Conservation (phyloP, 768 basidiomycete genomes). For the Podaxis sp. region DNA sequence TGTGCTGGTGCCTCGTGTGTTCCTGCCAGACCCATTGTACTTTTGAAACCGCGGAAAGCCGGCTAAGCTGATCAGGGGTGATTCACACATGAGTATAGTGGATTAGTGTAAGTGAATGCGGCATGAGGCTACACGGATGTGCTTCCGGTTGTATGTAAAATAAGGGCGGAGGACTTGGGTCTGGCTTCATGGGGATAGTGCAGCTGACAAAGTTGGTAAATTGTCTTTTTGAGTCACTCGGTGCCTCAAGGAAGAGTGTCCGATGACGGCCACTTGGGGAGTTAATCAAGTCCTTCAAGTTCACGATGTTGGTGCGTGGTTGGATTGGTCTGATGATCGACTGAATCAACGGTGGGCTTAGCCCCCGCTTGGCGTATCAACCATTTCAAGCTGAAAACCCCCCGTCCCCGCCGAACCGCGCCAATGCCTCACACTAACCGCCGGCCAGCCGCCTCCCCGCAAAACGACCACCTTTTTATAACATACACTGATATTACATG, state of each 20-base stretch:
- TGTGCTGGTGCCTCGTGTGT: neutral
- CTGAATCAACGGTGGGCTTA: too few species aligned
- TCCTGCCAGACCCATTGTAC: neutral
- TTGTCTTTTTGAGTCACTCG: neutral
- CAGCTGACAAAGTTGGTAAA: neutral
- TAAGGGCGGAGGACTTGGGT: too few species aligned
- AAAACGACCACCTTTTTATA: too few species aligned
- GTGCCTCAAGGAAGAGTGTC: neutral
- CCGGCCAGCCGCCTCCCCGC: too few species aligned
- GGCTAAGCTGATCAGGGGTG: neutral
- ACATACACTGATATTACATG: neutral
- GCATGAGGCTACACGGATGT: neutral
- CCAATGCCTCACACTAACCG: too few species aligned
- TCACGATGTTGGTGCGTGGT: neutral
- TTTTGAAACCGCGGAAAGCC: conserved; percentile 9
- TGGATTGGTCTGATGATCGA: too few species aligned
- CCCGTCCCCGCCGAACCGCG: too few species aligned
- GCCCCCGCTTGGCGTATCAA: too few species aligned
- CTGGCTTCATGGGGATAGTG: too few species aligned
- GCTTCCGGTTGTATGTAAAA: too few species aligned
- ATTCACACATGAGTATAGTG: neutral
- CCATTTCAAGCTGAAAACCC: too few species aligned
- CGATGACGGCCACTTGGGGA: neutral
- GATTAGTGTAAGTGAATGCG: neutral
- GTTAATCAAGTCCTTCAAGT: neutral